These are phyloP conservation scores for Rhizopus arrhizus DNA, from an alignment of 371 early-diverging fungal genomes.

Conservation along the genomic window DNA sequence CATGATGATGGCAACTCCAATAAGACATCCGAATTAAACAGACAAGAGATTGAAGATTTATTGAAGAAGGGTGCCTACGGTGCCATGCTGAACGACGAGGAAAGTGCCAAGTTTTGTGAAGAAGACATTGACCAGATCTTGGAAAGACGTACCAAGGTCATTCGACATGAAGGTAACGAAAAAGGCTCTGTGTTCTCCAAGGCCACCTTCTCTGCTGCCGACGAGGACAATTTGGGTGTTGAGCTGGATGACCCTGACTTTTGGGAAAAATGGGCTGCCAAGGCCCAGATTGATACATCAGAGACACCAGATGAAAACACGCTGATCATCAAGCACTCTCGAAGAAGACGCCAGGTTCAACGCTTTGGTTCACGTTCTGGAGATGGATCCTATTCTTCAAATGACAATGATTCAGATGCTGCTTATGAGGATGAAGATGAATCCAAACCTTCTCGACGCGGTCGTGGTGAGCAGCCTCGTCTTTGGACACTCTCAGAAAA, in stretches of 20 bases:
- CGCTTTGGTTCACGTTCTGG: constrained; percentile 41
- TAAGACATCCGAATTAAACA: constrained; percentile 49
- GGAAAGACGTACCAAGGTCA: constrained; percentile 86
- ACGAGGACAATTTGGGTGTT: constrained; percentile 34
- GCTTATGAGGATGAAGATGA: constrained; percentile 42
- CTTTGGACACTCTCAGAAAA: constrained; percentile 81
- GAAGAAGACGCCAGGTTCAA: constrained; percentile 64
- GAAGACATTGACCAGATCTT: constrained; percentile 98
- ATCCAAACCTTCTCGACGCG: background rate
- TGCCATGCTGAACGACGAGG: constrained; percentile 88
- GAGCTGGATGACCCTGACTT: constrained; percentile 96
- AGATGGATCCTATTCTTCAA: constrained; percentile 30
- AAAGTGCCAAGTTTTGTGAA: constrained; percentile 82
- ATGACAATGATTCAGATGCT: constrained; percentile 41
- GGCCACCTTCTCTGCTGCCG: constrained; percentile 77
- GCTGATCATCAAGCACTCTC: constrained; percentile 68
- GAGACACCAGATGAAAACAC: constrained; percentile 55
- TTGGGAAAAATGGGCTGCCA: constrained; percentile 93
- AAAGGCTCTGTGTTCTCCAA: constrained; percentile 90
- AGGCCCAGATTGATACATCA: constrained; percentile 67
- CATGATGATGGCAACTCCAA: constrained; percentile 11
- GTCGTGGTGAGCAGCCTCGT: constrained; percentile 32
- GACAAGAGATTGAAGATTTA: constrained; percentile 87
- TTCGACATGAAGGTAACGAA: constrained; percentile 77
- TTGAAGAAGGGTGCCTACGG: constrained; percentile 92